Evolutionary conservation across 805 yeast species (phyloP), one percentile per base, ranked within the genome.

Genomic region (Zygotorulaspora danielsina): DNA sequence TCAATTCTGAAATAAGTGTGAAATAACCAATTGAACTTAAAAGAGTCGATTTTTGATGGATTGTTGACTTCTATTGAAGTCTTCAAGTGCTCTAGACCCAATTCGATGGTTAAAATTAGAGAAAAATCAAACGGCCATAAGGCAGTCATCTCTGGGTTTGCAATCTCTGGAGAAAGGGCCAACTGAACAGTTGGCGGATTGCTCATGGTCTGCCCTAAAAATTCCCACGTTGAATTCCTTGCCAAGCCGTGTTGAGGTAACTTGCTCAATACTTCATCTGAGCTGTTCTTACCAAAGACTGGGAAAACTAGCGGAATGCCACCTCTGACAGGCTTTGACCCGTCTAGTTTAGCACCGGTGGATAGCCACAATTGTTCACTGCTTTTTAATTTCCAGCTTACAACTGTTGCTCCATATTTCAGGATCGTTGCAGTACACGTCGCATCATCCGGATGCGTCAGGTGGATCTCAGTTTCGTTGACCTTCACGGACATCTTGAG

Each of bases 181-280:
- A 88, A 89, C 63, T 93, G 96, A 31, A 83, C 84, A 4, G 94
- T 78, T 38, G 89, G 84, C 19, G 85, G 84, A 32, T 67, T 63
- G 38, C 73, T 79, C 24, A 72, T 71, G 13, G 82, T 77, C 64
- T 87, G 90, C 26, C 98, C 98, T 45, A 93, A 70, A 53, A 89
- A 85, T 63, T 93, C 97, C 98, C 98, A 93, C 2, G 72, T 67
- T 10, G 90, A 80, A 62, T 77, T 82, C 63, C 98, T 75, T 13
- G 96, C 98, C 67, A 93, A 84, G 1, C 98, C 98, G 60, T 93
- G 98, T 67, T 93, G 97, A 13, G 97, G 97, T 48, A 93, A 73
- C 24, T 73, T 61, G 36, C 69, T 71, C 27, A 88, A 76, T 25
- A 67, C 65, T 3, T 84, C 84, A 40, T 68, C 72, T 6, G 74